Evolutionary conservation across 495 filamentous ascomycete species (phyloP).

Genomic region (Neurospora tetraspora): DNA sequence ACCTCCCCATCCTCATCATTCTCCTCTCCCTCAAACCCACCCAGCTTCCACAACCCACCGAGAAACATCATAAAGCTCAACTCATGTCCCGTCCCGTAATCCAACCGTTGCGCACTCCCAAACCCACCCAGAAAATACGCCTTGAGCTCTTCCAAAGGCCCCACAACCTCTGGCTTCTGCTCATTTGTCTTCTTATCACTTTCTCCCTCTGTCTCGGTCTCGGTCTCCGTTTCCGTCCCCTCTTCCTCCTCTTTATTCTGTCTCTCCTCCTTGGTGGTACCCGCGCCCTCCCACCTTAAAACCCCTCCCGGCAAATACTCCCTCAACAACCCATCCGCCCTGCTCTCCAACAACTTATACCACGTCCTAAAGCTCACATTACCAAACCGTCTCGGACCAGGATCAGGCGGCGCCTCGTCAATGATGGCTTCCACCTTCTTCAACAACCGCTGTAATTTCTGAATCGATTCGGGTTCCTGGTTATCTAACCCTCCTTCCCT

Average conservation of each 20-base stretch:
- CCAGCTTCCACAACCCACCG: slow-evolving; percentile 81
- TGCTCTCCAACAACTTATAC: slow-evolving; percentile 56
- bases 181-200: not conserved
- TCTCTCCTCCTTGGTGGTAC: not conserved
- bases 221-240: not conserved
- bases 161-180: not conserved
- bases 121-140: slow-evolving; percentile 80
- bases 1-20: slow-evolving; percentile 24
- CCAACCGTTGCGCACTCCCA: slow-evolving; percentile 78
- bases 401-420: slow-evolving; percentile 70
- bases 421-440: slow-evolving; percentile 53
- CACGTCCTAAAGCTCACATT: slow-evolving; percentile 83
- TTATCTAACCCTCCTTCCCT: slow-evolving; percentile 18
- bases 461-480: slow-evolving; percentile 40
- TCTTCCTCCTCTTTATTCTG: not conserved
- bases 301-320: slow-evolving; percentile 48
- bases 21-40: slow-evolving; percentile 55
- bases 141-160: slow-evolving; percentile 48
- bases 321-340: slow-evolving; percentile 47
- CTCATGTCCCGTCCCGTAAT: slow-evolving; percentile 96
- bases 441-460: slow-evolving; percentile 52
- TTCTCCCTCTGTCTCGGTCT: not conserved
- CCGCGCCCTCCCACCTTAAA: slow-evolving; percentile 24
- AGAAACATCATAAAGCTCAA: slow-evolving; percentile 89
- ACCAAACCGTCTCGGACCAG: slow-evolving; percentile 79